These are phyloP conservation scores for Russula abietina DNA, from an alignment of 768 basidiomycete genomes.

Conservation along the genomic window DNA sequence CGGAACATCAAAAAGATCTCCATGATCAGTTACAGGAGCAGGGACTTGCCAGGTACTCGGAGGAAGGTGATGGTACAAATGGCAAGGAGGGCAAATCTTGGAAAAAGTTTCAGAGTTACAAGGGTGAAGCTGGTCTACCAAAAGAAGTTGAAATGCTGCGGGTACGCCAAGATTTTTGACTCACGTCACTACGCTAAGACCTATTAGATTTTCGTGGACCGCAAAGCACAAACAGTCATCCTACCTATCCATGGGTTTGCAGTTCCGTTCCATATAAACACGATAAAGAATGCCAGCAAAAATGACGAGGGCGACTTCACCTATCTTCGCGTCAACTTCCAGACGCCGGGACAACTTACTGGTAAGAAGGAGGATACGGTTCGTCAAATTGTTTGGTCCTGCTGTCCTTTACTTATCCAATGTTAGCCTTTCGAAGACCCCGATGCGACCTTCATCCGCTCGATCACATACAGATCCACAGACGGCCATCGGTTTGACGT, in stretches of 20 bases:
- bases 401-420: slow-evolving; percentile 2
- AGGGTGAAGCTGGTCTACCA: slow-evolving; percentile 87
- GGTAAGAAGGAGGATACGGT: slow-evolving; percentile 99
- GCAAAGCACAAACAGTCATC: slow-evolving; percentile 83
- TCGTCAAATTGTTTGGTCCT: not conserved
- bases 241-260: slow-evolving; percentile 93
- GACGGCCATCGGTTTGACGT: slow-evolving; percentile 86
- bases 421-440: slow-evolving; percentile 90
- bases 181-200: not conserved
- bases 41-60: slow-evolving; percentile 78
- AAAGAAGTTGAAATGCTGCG: slow-evolving; percentile 72
- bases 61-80: slow-evolving; percentile 64
- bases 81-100: slow-evolving; percentile 89
- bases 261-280: slow-evolving; percentile 97
- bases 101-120: slow-evolving; percentile 96
- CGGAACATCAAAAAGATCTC: slow-evolving; percentile 82
- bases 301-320: slow-evolving; percentile 95
- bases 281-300: slow-evolving; percentile 96
- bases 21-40: slow-evolving; percentile 70
- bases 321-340: slow-evolving; percentile 94
- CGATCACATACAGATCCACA: slow-evolving; percentile 86
- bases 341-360: slow-evolving; percentile 93
- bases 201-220: slow-evolving; percentile 80
- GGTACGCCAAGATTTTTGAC: slow-evolving; percentile 42
- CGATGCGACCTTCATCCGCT: slow-evolving; percentile 92